A percentile compares a stretch with the other conserved stretches of the same genome.
These are phyloP conservation scores for Drosera capensis DNA, from an alignment of 148 eudicot genomes.

Conservation along the genomic window DNA sequence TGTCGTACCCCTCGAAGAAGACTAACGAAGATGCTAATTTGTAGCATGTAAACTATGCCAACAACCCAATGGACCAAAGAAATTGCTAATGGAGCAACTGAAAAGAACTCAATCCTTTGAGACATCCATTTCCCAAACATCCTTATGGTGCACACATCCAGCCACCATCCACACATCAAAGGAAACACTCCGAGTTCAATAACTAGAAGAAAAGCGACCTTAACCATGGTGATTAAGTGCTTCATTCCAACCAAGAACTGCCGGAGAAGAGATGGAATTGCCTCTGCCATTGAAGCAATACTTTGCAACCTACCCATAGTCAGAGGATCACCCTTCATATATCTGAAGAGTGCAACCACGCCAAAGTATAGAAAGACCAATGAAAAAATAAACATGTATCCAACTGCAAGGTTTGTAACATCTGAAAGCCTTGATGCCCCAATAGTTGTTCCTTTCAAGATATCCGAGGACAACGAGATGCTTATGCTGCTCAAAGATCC, in stretches of 20 bases:
- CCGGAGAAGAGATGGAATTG: conserved; percentile 69
- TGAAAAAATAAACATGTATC: conserved; percentile 77
- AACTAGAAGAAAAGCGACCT: conserved; percentile 91
- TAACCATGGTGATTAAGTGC: conserved; percentile 86
- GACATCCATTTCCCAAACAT: conserved; percentile 89
- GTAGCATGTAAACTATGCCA: conserved; percentile 89
- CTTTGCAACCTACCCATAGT: conserved; percentile 85
- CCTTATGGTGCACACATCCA: conserved; percentile 82
- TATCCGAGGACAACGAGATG: conserved; percentile 34
- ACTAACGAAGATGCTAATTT: conserved; percentile 89
- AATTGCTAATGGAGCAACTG: conserved; percentile 77
- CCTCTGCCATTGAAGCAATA: conserved; percentile 68
- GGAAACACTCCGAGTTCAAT: conserved; percentile 97
- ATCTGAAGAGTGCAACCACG: conserved; percentile 59
- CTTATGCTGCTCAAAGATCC: conserved; percentile 35
- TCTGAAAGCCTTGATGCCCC: conserved; percentile 84
- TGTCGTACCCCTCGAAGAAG: conserved; percentile 87
- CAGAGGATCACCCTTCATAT: conserved; percentile 78
- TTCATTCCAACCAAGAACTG: conserved; percentile 90
- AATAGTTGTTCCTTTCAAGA: conserved; percentile 42
- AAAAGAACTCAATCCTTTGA: conserved; percentile 77
- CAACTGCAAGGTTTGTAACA: conserved; percentile 89
- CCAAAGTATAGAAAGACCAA: conserved; percentile 72
- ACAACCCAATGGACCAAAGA: conserved; percentile 95
- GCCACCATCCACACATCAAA: conserved; percentile 98